Base-by-base conservation (phyloP, 257 asterid species). In the Petrea volubilis region DNA sequence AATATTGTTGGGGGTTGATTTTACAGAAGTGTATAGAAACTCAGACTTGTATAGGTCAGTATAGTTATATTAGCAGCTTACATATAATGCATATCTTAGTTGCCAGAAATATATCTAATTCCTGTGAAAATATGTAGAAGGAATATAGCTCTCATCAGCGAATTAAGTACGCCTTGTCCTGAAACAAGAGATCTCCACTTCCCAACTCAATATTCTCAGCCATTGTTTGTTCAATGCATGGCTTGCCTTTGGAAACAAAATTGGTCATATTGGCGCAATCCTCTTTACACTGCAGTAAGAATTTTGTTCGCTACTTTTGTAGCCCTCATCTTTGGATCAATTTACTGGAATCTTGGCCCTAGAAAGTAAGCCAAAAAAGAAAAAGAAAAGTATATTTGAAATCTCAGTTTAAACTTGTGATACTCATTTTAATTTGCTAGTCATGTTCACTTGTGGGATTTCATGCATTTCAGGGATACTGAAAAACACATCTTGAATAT, bases 121-220 rank as follows among this genome's bases (percentile, higher is more conserved):
- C 5, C 7, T 33, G 5, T 5, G 7, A 33, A 33, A 0, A 4
- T 4, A 8, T 33, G 38, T 40, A 78, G 84, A 78, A 80, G 79
- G 38, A 85, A 81, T 71, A 85, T 82, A 77, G 78, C 77, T 24
- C 52, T 79, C 14, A 79, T 85, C 47, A 38, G 44, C 2, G 88
- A 82, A 61, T 60, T 82, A 44, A 77, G 85, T 64, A 46, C 47
- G 2, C 93, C 93, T 0, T 70, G 52, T 1, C 80, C 83, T 0
- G 88, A 82, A 5, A 44, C 82, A 3, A 59, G 8, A 29, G 93
- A 87, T 41, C 79, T 87, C n/a, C 70, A 81, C 36, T 87, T 87
- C 44, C 61, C 55, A 7, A 77, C 81, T 36, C 44, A 77, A 52
- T 87, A 74, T 77, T 73, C 90, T 2, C 93, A 87, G 71, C 60